phyloP scores from a whole-genome alignment of 345 rosid genomes.

The Turritis glabra region DNA sequence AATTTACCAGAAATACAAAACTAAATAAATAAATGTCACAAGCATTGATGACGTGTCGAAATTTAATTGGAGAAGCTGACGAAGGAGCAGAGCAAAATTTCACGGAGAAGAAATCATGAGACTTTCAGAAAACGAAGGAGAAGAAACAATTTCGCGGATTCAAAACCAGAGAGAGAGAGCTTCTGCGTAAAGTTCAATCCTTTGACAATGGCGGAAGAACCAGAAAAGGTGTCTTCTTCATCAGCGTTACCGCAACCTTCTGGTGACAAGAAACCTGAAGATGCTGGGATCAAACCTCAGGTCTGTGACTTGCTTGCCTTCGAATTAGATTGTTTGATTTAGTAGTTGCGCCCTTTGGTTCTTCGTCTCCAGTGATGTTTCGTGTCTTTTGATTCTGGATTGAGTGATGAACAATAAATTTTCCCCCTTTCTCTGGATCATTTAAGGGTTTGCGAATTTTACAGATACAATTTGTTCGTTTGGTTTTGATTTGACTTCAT shows the following conservation, averaged over 20 bases:
- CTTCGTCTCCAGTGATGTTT: background rate
- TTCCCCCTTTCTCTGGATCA: background rate
- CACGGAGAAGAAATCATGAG: background rate
- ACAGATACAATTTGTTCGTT: background rate
- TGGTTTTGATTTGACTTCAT: slow-evolving; percentile 2
- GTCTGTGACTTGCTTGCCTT: slow-evolving; percentile 34
- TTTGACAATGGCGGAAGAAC: slow-evolving; percentile 49
- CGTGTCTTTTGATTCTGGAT: background rate
- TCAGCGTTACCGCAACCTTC: slow-evolving; percentile 36
- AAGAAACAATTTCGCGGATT: slow-evolving; percentile 15
- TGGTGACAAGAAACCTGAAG: slow-evolving; percentile 33
- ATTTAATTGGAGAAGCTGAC: slow-evolving; percentile 22
- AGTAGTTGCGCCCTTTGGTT: background rate
- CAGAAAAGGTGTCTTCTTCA: slow-evolving; percentile 40
- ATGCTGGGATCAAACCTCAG: slow-evolving; percentile 44
- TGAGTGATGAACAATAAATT: background rate
- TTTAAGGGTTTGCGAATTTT: slow-evolving; percentile 1
- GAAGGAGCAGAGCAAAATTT: slow-evolving; percentile 7
- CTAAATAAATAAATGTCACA: background rate
- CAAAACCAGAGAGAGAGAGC: slow-evolving; percentile 10
- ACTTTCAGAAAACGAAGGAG: background rate
- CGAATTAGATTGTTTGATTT: slow-evolving; percentile 1
- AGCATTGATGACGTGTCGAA: slow-evolving; percentile 11
- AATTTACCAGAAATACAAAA: slow-evolving; percentile 2
- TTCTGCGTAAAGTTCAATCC: slow-evolving; percentile 14